phyloP scores from a whole-genome alignment of 2,329 filamentous ascomycete genomes.

The Didymella lethalis region DNA sequence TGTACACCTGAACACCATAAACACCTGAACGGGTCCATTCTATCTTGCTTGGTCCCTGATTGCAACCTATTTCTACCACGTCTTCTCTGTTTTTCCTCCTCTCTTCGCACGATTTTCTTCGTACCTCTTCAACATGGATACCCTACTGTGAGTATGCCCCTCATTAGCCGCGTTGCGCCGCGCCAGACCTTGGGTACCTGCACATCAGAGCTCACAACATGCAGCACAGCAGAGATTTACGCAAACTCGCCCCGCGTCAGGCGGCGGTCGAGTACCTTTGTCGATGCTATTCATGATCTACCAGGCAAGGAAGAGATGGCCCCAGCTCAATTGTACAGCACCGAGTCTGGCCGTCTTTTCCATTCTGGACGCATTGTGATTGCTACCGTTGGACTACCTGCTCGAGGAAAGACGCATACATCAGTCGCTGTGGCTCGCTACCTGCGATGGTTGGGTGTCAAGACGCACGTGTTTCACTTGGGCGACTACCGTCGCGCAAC shows the following conservation, averaged over 20 bases:
- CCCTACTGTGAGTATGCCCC: conserved; percentile 63
- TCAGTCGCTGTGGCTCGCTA: conserved; percentile 95
- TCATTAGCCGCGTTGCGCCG: conserved; percentile 20
- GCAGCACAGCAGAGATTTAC: conserved; percentile 87
- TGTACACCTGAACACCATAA: conserved; percentile 24
- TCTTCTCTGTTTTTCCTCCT: conserved; percentile 17
- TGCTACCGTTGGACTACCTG: conserved; percentile 93
- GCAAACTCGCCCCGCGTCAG: conserved; percentile 89
- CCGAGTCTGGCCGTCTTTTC: conserved; percentile 94
- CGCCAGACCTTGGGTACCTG: conserved; percentile 1
- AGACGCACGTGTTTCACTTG: conserved; percentile 96
- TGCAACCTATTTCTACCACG: conserved; percentile 10
- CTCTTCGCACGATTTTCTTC: conserved; percentile 11
- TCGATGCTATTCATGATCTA: conserved; percentile 95
- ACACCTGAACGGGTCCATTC: conserved; percentile 27
- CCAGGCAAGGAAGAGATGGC: conserved; percentile 84
- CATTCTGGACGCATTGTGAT: conserved; percentile 98
- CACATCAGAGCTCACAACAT: conserved; percentile 29
- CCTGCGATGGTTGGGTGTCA: conserved; percentile 95
- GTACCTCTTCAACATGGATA: conserved; percentile 61
- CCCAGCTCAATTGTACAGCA: conserved; percentile 96
- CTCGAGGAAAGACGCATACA: conserved; percentile 96
- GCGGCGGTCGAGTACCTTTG: conserved; percentile 92
- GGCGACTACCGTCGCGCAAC: conserved; percentile 96
- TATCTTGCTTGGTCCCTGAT: conserved; percentile 13